These are phyloP conservation scores for Boletus mariae DNA, from an alignment of 1,284 basidiomycete genomes.

Conservation along the genomic window DNA sequence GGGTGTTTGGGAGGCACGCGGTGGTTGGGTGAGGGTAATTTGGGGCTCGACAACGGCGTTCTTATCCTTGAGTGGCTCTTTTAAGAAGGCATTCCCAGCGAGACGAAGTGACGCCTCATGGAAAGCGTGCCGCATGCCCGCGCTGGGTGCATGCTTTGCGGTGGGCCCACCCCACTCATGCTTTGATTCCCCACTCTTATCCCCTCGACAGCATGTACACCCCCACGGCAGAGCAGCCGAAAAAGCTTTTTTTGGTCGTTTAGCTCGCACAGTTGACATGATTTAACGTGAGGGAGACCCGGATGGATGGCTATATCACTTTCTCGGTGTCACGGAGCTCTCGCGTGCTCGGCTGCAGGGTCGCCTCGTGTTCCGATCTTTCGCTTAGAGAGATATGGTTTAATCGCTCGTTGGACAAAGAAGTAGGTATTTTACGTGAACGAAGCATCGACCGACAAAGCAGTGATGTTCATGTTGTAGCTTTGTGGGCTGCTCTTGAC, in stretches of 20 bases:
- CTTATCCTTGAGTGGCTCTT: constrained; percentile 15
- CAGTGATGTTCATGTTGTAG: not conserved
- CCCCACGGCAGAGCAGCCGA: constrained; percentile 2
- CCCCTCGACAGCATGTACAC: constrained; percentile 7
- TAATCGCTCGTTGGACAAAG: constrained; percentile 7
- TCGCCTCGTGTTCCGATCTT: constrained; percentile 22
- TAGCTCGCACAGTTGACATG: not conserved
- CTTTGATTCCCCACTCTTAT: constrained; percentile 18
- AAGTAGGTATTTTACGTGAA: constrained; percentile 19
- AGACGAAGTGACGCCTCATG: constrained; percentile 25
- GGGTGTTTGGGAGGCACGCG: constrained; percentile 4
- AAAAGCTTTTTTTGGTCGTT: constrained; percentile 4
- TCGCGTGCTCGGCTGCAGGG: constrained; percentile 26
- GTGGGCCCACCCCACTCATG: constrained; percentile 8
- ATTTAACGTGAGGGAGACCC: not conserved
- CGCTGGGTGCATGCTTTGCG: constrained; percentile 20
- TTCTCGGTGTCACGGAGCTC: constrained; percentile 21
- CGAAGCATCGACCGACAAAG: not conserved
- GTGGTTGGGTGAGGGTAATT: constrained; percentile 13
- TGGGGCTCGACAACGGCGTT: constrained; percentile 24
- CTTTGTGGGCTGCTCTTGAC: not conserved
- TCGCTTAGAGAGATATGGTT: constrained; percentile 7
- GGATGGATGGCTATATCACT: no score
- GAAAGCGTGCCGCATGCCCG: constrained; percentile 26
- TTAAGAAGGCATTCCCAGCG: constrained; percentile 20